Percentiles rank a stretch among this genome's conserved stretches.
These are phyloP conservation scores for Penicillium roqueforti DNA, from an alignment of 495 filamentous ascomycete genomes.

Conservation along the genomic window DNA sequence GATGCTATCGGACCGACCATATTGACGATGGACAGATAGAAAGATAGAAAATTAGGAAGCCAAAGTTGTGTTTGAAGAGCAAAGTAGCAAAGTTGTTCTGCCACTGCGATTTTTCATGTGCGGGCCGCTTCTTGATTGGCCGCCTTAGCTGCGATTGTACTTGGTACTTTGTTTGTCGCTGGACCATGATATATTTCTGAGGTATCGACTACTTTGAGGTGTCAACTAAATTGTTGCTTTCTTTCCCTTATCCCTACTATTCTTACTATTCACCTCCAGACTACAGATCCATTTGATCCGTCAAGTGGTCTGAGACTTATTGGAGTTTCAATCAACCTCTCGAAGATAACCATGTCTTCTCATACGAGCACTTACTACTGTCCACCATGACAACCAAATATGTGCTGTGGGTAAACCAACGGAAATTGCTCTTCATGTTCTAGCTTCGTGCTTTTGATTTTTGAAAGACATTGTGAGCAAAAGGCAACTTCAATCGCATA, in stretches of 20 bases:
- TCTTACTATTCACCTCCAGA: conserved; percentile 22
- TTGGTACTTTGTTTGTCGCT: background rate
- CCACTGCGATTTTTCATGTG: conserved; percentile 25
- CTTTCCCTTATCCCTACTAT: background rate
- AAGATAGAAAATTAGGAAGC: background rate
- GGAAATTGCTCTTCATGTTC: conserved; percentile 78
- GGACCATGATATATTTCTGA: background rate
- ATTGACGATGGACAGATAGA: conserved; percentile 1
- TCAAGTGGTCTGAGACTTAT: conserved; percentile 53
- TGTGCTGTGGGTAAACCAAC: conserved; percentile 81
- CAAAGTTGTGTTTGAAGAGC: background rate
- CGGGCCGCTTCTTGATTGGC: conserved; percentile 25
- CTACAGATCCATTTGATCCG: conserved; percentile 56
- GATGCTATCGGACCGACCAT: conserved; percentile 40
- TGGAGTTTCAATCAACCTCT: conserved; percentile 23
- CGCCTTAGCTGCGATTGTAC: background rate
- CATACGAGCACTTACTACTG: conserved; percentile 62
- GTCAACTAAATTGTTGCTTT: background rate
- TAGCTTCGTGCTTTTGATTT: conserved; percentile 68
- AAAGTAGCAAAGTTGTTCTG: background rate
- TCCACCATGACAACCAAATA: conserved; percentile 46
- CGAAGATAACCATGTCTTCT: conserved; percentile 45
- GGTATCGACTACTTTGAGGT: background rate
- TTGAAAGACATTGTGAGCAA: conserved; percentile 51
- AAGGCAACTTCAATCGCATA: conserved; percentile 58